Evolutionary conservation across 495 filamentous ascomycete species (phyloP).

Genomic region (Massariosphaeria phaeospora): DNA sequence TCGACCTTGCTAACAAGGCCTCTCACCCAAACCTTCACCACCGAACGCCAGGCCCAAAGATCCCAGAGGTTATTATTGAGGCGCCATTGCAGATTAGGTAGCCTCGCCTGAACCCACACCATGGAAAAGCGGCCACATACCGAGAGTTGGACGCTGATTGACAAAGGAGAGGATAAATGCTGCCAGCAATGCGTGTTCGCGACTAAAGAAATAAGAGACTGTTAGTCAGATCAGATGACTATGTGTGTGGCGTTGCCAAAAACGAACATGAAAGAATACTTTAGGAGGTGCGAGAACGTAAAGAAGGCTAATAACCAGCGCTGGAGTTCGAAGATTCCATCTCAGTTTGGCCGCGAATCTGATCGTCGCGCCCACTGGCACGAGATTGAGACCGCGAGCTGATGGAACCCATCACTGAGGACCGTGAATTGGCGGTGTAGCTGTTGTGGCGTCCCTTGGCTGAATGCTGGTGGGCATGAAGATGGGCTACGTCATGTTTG

Average conservation of each 20-base stretch:
- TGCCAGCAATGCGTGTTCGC: constrained; percentile 1
- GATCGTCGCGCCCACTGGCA: neutral
- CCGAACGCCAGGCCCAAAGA: constrained; percentile 15
- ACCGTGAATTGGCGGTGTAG: constrained; percentile 12
- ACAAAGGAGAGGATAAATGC: constrained; percentile 23
- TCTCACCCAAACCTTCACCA: neutral
- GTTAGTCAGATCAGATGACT: constrained; percentile 27
- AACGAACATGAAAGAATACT: constrained; percentile 17
- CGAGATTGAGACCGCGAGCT: constrained; percentile 27
- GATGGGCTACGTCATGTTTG: constrained; percentile 65
- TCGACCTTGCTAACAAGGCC: constrained; percentile 7
- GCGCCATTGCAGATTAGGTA: neutral
- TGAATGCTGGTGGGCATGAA: constrained; percentile 37
- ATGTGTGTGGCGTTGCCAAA: constrained; percentile 15
- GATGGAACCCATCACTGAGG: constrained; percentile 16
- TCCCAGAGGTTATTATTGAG: neutral
- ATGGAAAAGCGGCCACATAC: constrained; percentile 11
- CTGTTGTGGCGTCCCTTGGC: constrained; percentile 18
- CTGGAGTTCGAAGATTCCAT: constrained; percentile 7
- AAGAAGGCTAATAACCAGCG: constrained; percentile 14
- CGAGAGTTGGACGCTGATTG: constrained; percentile 9
- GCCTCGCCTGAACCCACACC: constrained; percentile 9
- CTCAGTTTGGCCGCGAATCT: constrained; percentile 10
- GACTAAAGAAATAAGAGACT: constrained; percentile 14
- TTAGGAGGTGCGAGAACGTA: constrained; percentile 4